Evolutionary conservation across 768 basidiomycete genomes (phyloP), one percentile per base, ranked within the genome.

Genomic region (Tylopilus subfusipes): DNA sequence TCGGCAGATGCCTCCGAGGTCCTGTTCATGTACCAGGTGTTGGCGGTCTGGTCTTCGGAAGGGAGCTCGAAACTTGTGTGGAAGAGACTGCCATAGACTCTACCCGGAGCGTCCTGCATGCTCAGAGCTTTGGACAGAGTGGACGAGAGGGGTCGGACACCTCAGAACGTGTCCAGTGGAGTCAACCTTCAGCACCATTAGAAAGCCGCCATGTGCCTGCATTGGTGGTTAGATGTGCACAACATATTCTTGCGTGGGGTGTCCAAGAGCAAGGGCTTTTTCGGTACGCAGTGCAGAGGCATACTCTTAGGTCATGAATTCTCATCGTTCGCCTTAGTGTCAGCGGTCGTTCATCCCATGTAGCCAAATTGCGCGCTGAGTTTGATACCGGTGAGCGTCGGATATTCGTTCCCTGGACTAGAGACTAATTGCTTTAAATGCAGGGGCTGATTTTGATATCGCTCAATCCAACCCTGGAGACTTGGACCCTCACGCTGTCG

Each of bases 401-500:
- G 4, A 38, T 42, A 49, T 40, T 44, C 25, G 22, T 42, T 25
- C 25, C 25, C 33, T 42, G 43, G 38, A 45, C 38, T 31, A 12
- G 18, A 38, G n/a, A 49, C 18, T 52, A 46, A 71, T 25, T 31
- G 18, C 22, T 30, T 22, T 48, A 24, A 53, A 67, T 36, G 38
- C 63, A 86, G 92, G 93, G 53, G 88, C 86, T 48, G 95, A 98
- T 72, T 92, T 86, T 63, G 86, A 93, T 65, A 81, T 98, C 73
- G 72, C 78, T 38, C 81, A 82, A 57, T 88, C 85, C 58, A 80
- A 81, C 47, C 93, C 93, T 24, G 84, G 88, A 9, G 93, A 98
- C 64, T 73, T 98, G 33, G 95, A 98, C 66, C 95, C 95, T 44
- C 93, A 98, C 69, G 91, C 93, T 1, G 94, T 98, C 8, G 86